Evolutionary conservation across 805 yeast genomes (phyloP).

Genomic region (Metschnikowia bowlesiae): DNA sequence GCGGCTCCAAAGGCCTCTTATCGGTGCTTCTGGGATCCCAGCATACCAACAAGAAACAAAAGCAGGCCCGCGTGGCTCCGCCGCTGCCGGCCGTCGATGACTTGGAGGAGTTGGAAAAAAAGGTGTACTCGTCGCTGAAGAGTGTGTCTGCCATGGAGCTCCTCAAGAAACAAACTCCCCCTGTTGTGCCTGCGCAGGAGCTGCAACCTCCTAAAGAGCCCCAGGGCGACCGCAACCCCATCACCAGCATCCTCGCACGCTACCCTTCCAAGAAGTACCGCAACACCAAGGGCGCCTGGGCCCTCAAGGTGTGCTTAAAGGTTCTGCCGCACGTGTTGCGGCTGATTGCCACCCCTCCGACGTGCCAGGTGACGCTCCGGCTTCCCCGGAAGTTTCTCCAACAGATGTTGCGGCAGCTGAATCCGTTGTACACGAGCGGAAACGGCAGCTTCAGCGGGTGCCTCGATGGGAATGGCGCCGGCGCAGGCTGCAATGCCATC

Average conservation of each 20-base stretch:
- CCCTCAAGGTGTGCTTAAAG: conserved; percentile 14
- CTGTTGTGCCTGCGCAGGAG: not conserved
- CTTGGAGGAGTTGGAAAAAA: conserved; percentile 8
- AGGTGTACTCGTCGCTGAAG: conserved; percentile 9
- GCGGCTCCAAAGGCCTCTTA: conserved; percentile 7
- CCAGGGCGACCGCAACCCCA: not conserved
- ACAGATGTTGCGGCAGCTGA: conserved; percentile 7
- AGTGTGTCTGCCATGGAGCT: conserved; percentile 11
- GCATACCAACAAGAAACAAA: conserved; percentile 4
- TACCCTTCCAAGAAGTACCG: conserved; percentile 7
- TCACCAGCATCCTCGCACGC: not conserved
- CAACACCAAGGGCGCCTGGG: conserved; percentile 13
- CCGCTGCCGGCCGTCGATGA: not conserved
- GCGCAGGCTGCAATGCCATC: no score
- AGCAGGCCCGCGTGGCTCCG: not conserved
- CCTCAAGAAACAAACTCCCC: conserved; percentile 3
- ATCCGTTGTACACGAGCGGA: conserved; percentile 16
- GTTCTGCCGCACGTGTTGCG: conserved; percentile 16
- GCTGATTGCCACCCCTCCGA: not conserved
- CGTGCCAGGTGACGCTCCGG: conserved; percentile 10
- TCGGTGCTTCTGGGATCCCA: conserved; percentile 16
- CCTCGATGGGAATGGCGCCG: no score
- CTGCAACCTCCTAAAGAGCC: not conserved
- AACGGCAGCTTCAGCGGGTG: not conserved
- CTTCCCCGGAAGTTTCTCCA: conserved; percentile 7